A percentile compares a stretch with the other conserved stretches of the same genome.
These are phyloP conservation scores for Sinapis alba DNA, from an alignment of 441 rosid genomes.

Conservation along the genomic window DNA sequence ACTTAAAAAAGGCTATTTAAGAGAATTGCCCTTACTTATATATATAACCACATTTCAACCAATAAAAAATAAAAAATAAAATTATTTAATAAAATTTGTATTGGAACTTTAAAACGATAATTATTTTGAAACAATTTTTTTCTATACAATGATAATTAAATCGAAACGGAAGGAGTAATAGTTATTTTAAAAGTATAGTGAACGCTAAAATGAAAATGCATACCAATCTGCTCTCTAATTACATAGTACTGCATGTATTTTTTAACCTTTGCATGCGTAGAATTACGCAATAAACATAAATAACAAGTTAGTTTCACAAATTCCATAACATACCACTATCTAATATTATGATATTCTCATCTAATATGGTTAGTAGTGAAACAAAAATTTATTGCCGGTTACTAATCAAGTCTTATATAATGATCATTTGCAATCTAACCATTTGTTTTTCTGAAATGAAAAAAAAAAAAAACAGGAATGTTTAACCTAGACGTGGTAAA, in stretches of 20 bases:
- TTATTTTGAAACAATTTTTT: too few relatives aligned
- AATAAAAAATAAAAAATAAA: too few relatives aligned
- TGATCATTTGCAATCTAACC: not conserved
- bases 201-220: not conserved
- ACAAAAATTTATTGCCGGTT: not conserved
- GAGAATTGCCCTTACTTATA: too few relatives aligned
- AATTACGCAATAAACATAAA: not conserved
- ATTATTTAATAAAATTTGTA: too few relatives aligned
- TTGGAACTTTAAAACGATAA: too few relatives aligned
- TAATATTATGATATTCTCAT: not conserved
- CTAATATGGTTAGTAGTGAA: not conserved
- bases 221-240: not conserved
- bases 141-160: too few relatives aligned
- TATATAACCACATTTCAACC: too few relatives aligned
- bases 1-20: too few relatives aligned
- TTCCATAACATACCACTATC: not conserved
- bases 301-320: not conserved
- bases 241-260: not conserved
- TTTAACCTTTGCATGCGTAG: not conserved
- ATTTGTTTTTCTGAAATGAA: not conserved
- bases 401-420: not conserved
- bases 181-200: not conserved
- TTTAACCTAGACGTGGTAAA: conserved; percentile 55
- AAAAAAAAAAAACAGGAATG: conserved; percentile 48
- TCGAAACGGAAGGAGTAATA: too few relatives aligned